Base-by-base conservation (phyloP, 352 stramenopile species). In the Phytopythium montanum region DNA sequence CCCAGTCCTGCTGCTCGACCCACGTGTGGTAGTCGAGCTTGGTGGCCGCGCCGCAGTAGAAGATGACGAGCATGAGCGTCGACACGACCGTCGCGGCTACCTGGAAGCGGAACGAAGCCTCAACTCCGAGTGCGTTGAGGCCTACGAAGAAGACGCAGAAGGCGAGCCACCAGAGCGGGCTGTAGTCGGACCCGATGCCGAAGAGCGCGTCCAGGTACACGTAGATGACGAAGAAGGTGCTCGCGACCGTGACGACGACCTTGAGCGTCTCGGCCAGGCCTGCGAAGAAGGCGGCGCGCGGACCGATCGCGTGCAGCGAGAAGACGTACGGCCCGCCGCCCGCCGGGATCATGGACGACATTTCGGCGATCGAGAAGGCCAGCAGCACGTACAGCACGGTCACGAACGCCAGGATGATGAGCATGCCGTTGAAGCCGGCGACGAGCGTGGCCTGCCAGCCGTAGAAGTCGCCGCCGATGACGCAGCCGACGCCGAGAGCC, bases 301-400 rank as follows among this genome's bases (percentile, higher is more conserved):
- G 69, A 12, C 77, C 77, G 13, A 87, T 79, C 8, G 70, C 70
- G 52, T 84, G 73, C 13, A 84, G 66, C 45, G 75, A 72, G 66
- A 87, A 85, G 23, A 84, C 65, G 71, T 85, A 87, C n/a, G 77
- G 77, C 1, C 77, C 77, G 56, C 77, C 77, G 29, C 77, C 77
- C 0, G 71, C 63, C 6, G 77, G 75, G 28, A 85, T 69, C 45
- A 66, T 85, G 13, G 77, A 73, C 36, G 75, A 87, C 39, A 87
- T 64, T 42, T 87, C 77, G n/a, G 77, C 75, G 53, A 87, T 82
- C 21, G 77, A 87, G 60, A 87, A 87, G 16, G 75, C 77, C 4
- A 87, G 74, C 46, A 70, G 70, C 45, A 82, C 68, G 63, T 87
- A 87, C 6, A 87, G 68, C 60, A 82, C 77, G 9, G 77, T 82